Conservation (phyloP, 1,139 yeast genomes). For the Taphrina communis region DNA sequence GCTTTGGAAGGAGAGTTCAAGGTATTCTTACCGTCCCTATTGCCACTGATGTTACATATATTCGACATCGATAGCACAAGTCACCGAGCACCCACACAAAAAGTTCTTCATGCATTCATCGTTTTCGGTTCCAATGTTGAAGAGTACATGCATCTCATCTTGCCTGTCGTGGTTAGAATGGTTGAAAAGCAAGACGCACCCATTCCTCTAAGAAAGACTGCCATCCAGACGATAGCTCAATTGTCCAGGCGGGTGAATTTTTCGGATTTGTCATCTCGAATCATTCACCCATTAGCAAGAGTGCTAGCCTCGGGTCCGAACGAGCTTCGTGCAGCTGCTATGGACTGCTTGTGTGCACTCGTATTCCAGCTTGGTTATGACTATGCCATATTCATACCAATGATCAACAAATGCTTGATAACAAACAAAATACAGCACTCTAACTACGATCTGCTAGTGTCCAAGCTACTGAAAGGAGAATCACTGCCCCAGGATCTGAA, state of each 20-base stretch:
- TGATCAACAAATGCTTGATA: slow-evolving; percentile 68
- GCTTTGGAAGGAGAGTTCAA: slow-evolving; percentile 94
- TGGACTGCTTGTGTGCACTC: slow-evolving; percentile 81
- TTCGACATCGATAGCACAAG: slow-evolving; percentile 77
- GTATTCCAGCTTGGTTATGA: slow-evolving; percentile 82
- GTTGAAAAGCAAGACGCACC: slow-evolving; percentile 70
- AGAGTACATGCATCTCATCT: slow-evolving; percentile 81
- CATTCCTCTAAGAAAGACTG: slow-evolving; percentile 64
- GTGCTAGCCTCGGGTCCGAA: slow-evolving; percentile 63
- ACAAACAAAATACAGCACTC: slow-evolving; percentile 71
- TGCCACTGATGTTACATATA: slow-evolving; percentile 76
- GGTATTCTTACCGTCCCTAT: slow-evolving; percentile 74
- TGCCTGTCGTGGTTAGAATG: slow-evolving; percentile 81
- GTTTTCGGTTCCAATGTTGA: slow-evolving; percentile 87
- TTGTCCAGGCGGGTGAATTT: slow-evolving; percentile 74
- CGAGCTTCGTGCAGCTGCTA: slow-evolving; percentile 67
- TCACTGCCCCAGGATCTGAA: slow-evolving; percentile 80
- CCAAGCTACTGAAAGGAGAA: slow-evolving; percentile 81
- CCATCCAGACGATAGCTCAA: slow-evolving; percentile 85
- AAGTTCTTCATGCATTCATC: slow-evolving; percentile 84
- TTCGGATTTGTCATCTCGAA: slow-evolving; percentile 87
- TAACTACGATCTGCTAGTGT: slow-evolving; percentile 79
- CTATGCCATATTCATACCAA: slow-evolving; percentile 84
- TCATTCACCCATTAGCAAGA: slow-evolving; percentile 82
- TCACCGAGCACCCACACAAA: slow-evolving; percentile 66